Evolutionary conservation across 2,329 filamentous ascomycete species (phyloP).

Genomic region (Aspergillus ochraceus): DNA sequence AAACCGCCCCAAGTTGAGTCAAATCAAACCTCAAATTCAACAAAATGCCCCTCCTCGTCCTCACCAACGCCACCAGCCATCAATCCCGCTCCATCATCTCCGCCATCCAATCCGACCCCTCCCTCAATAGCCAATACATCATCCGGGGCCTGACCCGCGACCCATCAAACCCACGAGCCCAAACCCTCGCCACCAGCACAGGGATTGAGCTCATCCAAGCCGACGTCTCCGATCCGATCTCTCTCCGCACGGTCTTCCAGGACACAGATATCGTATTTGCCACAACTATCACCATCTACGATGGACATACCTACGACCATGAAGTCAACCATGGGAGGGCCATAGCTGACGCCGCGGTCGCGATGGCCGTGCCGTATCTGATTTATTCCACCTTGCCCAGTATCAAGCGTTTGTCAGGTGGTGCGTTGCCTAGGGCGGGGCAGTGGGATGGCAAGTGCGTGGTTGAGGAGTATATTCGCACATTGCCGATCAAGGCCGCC

Average conservation of each 20-base stretch:
- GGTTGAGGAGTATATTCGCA: conserved; percentile 32
- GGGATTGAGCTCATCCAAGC: conserved; percentile 32
- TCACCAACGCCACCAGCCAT: conserved; percentile 45
- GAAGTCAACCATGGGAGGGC: conserved; percentile 5
- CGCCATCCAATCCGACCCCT: conserved; percentile 43
- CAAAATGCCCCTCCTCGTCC: neutral
- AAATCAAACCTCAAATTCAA: neutral
- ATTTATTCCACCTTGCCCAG: conserved; percentile 26
- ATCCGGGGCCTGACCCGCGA: conserved; percentile 52
- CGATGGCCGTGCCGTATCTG: neutral
- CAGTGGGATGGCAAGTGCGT: conserved; percentile 40
- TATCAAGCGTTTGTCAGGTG: conserved; percentile 28
- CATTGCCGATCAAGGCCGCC: conserved; percentile 1
- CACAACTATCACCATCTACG: conserved; percentile 23
- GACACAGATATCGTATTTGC: conserved; percentile 49
- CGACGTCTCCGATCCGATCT: conserved; percentile 37
- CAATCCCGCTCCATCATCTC: conserved; percentile 51
- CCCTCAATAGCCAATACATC: conserved; percentile 46
- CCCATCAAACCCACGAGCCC: conserved; percentile 18
- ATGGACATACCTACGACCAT: conserved; percentile 5
- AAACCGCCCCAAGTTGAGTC: too few species aligned
- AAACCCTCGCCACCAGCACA: conserved; percentile 14
- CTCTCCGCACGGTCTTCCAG: conserved; percentile 40
- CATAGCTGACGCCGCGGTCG: conserved; percentile 6
- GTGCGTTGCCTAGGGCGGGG: conserved; percentile 22